A percentile compares a stretch with the other conserved stretches of the same genome.
Conservation (phyloP, 2,329 filamentous ascomycete genomes). For the Dactylellina cionopaga region DNA sequence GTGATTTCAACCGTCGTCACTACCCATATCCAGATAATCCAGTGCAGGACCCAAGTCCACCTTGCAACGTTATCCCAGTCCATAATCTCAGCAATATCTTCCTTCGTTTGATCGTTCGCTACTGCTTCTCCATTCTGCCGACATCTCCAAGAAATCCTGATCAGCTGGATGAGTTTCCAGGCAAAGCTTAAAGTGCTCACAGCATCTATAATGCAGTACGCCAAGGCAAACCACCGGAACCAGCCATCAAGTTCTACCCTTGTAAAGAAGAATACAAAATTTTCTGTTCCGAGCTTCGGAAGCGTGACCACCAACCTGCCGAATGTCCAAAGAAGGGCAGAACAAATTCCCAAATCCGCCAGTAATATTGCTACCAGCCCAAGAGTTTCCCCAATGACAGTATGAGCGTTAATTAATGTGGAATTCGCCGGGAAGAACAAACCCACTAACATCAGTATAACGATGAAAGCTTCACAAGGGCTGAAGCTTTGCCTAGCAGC, state of each 20-base stretch:
- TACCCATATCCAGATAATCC: background rate
- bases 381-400: background rate
- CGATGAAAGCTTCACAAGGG: constrained; percentile 30
- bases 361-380: constrained; percentile 12
- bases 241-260: constrained; percentile 15
- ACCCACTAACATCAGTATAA: constrained; percentile 3
- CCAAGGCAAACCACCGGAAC: constrained; percentile 18
- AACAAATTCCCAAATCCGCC: constrained; percentile 17
- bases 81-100: background rate
- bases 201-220: constrained; percentile 7
- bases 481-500: constrained; percentile 18
- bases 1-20: constrained; percentile 18
- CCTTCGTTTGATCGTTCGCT: too few species aligned
- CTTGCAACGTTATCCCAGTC: background rate
- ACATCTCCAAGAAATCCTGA: too few species aligned
- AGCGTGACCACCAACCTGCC: constrained; percentile 9
- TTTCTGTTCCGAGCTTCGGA: constrained; percentile 18
- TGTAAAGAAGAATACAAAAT: constrained; percentile 13
- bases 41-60: background rate
- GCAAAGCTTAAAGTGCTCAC: background rate
- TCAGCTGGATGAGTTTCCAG: background rate
- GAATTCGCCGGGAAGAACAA: constrained; percentile 20
- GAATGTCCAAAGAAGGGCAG: constrained; percentile 16
- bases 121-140: too few species aligned
- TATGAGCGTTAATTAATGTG: background rate